Conservation (phyloP, 305 asterid species). For the Solanum chacoense region DNA sequence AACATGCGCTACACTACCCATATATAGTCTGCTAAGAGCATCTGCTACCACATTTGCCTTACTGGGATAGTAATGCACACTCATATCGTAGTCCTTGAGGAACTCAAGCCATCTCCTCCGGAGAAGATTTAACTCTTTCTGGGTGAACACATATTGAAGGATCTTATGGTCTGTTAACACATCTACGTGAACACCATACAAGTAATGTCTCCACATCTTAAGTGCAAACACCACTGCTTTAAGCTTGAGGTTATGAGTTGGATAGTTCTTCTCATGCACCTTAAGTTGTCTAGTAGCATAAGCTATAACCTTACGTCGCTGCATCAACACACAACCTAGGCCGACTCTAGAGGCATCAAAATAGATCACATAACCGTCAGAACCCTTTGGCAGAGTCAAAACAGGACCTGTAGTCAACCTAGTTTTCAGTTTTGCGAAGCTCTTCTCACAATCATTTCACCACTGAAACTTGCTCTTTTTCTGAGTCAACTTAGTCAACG, state of each 20-base stretch:
- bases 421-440: background rate
- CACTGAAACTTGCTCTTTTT: background rate
- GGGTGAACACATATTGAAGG: background rate
- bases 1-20: background rate
- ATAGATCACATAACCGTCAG: background rate
- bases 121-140: background rate
- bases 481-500: background rate
- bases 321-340: background rate
- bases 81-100: background rate
- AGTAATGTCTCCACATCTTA: background rate
- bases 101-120: background rate
- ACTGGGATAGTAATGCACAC: background rate
- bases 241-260: background rate
- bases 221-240: background rate
- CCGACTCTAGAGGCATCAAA: background rate
- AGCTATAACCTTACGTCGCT: background rate
- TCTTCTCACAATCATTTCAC: background rate
- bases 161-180: background rate
- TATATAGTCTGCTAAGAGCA: background rate
- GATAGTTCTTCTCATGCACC: background rate
- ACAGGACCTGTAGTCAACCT: background rate
- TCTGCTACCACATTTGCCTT: background rate
- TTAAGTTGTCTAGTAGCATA: background rate
- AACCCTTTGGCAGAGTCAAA: background rate
- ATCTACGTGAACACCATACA: background rate